Evolutionary conservation across 1,284 basidiomycete species (phyloP).

Genomic region (Cutaneotrichosporon sp.): DNA sequence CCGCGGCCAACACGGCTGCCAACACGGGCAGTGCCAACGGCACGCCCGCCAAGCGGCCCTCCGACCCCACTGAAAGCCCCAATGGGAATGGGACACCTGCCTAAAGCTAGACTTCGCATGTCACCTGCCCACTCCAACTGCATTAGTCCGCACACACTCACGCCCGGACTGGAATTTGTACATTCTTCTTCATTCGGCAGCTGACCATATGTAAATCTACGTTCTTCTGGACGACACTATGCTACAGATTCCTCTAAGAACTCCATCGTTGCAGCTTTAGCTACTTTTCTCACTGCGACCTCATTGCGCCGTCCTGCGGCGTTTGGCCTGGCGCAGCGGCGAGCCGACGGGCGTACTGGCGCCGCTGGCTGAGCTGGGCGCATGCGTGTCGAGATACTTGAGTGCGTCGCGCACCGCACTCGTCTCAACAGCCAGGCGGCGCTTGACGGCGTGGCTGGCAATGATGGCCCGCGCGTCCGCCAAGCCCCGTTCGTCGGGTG

Average conservation of each 20-base stretch:
- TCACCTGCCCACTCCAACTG: too few species aligned
- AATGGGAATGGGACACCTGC: too few species aligned
- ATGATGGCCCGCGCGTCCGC: constrained; percentile 27
- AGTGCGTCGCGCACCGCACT: constrained; percentile 74
- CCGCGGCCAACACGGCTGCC: background rate
- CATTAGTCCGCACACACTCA: too few species aligned
- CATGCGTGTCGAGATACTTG: constrained; percentile 59
- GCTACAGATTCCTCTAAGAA: background rate
- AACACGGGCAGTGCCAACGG: background rate
- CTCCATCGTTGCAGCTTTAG: too few species aligned
- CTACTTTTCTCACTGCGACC: too few species aligned
- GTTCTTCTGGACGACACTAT: background rate
- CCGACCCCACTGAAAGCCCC: too few species aligned
- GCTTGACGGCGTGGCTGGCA: constrained; percentile 36
- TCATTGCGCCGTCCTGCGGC: too few species aligned
- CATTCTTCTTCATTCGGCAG: background rate
- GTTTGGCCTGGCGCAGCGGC: constrained; percentile 2
- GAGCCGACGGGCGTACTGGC: background rate
- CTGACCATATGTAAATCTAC: background rate
- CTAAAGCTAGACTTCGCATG: too few species aligned
- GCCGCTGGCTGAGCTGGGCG: constrained; percentile 1
- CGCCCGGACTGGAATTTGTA: too few species aligned
- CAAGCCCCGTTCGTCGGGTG: constrained; percentile 51
- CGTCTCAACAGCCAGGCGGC: constrained; percentile 66
- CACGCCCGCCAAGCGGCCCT: too few species aligned